Evolutionary conservation across 495 filamentous ascomycete species (phyloP).

Genomic region (Aspergillus steynii): DNA sequence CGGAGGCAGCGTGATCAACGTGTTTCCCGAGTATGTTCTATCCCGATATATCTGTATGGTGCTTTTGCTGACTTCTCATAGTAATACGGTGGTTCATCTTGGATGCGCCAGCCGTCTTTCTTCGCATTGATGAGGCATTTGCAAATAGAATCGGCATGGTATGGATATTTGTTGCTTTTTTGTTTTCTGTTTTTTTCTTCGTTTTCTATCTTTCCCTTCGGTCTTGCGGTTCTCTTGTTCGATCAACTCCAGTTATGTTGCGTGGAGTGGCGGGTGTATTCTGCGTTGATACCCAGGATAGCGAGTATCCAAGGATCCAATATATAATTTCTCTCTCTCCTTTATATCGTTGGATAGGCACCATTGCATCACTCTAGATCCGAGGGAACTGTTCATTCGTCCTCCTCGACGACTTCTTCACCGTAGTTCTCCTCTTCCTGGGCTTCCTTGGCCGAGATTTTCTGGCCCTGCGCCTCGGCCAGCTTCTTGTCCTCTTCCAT

Average conservation of each 20-base stretch:
- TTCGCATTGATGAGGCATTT: conserved; percentile 21
- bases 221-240: conserved; percentile 16
- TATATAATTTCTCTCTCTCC: conserved; percentile 11
- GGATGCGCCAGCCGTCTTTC: conserved; percentile 64
- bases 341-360: neutral
- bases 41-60: neutral
- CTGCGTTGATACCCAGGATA: conserved; percentile 45
- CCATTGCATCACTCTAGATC: neutral
- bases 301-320: conserved; percentile 18
- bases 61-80: conserved; percentile 31
- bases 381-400: conserved; percentile 32
- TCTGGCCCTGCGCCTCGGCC: conserved; percentile 38
- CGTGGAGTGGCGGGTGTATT: conserved; percentile 24
- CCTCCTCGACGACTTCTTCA: conserved; percentile 68
- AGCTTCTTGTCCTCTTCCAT: conserved; percentile 86
- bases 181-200: conserved; percentile 19
- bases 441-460: conserved; percentile 54
- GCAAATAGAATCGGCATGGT: conserved; percentile 21
- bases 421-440: conserved; percentile 86
- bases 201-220: conserved; percentile 12
- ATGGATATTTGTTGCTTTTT: conserved; percentile 14
- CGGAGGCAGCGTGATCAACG: conserved; percentile 82
- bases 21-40: conserved; percentile 62
- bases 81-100: conserved; percentile 75
- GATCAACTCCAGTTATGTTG: neutral